Conservation (phyloP, 1,139 yeast species). For the Yamadazyma aaseri region DNA sequence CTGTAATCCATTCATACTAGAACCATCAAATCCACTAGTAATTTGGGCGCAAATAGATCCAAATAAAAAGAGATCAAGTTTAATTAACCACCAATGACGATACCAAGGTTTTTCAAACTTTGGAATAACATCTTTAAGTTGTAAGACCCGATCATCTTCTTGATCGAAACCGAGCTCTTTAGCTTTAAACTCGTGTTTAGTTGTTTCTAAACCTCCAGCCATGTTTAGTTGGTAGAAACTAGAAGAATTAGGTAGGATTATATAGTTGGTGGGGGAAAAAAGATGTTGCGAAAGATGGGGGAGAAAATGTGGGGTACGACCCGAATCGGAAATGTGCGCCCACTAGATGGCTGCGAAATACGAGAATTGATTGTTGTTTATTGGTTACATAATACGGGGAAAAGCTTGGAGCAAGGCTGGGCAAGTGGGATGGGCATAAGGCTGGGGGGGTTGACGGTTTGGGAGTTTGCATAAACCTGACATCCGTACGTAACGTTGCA, state of each 20-base stretch:
- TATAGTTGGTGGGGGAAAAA: not conserved
- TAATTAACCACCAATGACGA: slow-evolving; percentile 2
- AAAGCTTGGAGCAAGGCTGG: not conserved
- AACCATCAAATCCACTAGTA: slow-evolving; percentile 46
- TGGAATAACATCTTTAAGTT: slow-evolving; percentile 6
- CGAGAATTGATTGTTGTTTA: not conserved
- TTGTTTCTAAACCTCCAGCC: not conserved
- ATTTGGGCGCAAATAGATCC: slow-evolving; percentile 12
- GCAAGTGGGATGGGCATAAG: not conserved
- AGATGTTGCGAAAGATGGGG: not conserved
- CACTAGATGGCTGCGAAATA: not conserved
- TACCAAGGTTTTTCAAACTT: slow-evolving; percentile 5
- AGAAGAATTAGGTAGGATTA: not conserved
- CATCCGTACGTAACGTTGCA: not conserved
- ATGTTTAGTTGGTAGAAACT: no score
- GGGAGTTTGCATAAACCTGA: not conserved
- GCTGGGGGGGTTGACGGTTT: not conserved
- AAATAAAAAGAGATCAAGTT: slow-evolving; percentile 5
- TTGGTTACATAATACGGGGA: slow-evolving; percentile 1
- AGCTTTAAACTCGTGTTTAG: slow-evolving; percentile 1
- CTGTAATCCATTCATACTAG: slow-evolving; percentile 51
- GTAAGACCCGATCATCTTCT: slow-evolving; percentile 2
- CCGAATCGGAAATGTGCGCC: not conserved
- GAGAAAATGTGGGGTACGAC: not conserved
- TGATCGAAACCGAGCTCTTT: not conserved